These are phyloP conservation scores for Tanacetum coccineum DNA, from an alignment of 129 eudicot species.

Conservation along the genomic window DNA sequence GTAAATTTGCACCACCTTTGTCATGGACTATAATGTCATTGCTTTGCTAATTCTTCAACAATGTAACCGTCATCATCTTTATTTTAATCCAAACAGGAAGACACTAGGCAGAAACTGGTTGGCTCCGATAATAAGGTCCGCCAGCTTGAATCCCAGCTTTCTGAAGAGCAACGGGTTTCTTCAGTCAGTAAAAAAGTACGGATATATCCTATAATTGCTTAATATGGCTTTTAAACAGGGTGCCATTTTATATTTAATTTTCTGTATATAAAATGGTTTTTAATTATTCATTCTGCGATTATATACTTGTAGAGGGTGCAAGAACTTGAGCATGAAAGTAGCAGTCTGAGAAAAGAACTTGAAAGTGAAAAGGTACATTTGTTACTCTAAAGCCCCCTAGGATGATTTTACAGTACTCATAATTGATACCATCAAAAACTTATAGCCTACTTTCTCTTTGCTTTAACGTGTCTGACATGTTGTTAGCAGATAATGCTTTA, in stretches of 20 bases:
- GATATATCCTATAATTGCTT: slow-evolving; percentile 4
- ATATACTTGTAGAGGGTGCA: slow-evolving; percentile 56
- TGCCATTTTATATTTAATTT: background rate
- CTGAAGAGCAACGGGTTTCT: slow-evolving; percentile 57
- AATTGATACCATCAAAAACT: background rate
- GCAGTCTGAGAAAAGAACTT: slow-evolving; percentile 71
- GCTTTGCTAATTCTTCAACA: slow-evolving; percentile 9
- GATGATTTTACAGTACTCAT: background rate
- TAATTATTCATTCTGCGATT: slow-evolving; percentile 19
- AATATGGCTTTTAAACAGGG: slow-evolving; percentile 4
- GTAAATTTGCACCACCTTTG: slow-evolving; percentile 39
- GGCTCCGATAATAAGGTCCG: slow-evolving; percentile 78
- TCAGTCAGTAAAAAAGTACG: slow-evolving; percentile 45
- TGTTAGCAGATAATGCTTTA: slow-evolving; percentile 9
- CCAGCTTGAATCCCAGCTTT: slow-evolving; percentile 65
- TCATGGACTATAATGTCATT: slow-evolving; percentile 11
- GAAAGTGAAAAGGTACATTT: slow-evolving; percentile 80
- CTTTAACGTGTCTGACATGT: background rate
- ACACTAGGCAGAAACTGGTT: slow-evolving; percentile 73
- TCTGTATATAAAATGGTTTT: background rate
- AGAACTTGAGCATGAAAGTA: slow-evolving; percentile 69
- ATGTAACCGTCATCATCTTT: slow-evolving; percentile 14
- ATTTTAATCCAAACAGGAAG: slow-evolving; percentile 52
- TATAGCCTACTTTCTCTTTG: background rate
- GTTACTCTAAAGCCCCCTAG: slow-evolving; percentile 9